These are phyloP conservation scores for Fusarium poae DNA, from an alignment of 2,329 filamentous ascomycete species.

Conservation along the genomic window DNA sequence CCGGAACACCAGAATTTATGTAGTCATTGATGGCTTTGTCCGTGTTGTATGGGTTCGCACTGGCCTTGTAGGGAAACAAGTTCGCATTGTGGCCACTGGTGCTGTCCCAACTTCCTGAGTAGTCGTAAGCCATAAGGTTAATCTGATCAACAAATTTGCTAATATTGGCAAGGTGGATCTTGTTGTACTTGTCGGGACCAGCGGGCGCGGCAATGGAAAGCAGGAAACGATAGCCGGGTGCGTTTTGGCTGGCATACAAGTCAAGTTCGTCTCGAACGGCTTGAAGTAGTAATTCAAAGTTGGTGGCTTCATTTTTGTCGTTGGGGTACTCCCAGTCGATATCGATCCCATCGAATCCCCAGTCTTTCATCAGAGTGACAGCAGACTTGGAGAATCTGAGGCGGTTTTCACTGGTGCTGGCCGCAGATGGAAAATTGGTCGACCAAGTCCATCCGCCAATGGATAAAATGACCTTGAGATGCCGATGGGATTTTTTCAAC, in stretches of 20 bases:
- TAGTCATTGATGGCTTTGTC: constrained; percentile 28
- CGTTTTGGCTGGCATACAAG: constrained; percentile 16
- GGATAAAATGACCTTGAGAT: constrained; percentile 36
- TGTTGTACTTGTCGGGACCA: constrained; percentile 25
- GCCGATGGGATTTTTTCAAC: constrained; percentile 33
- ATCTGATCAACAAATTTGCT: constrained; percentile 27
- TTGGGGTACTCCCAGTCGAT: constrained; percentile 38
- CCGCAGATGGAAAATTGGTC: constrained; percentile 31
- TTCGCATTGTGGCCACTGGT: constrained; percentile 37
- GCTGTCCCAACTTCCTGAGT: constrained; percentile 48
- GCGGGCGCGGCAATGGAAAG: constrained; percentile 35
- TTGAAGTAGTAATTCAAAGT: constrained; percentile 35
- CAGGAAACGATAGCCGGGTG: constrained; percentile 20
- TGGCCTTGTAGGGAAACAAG: constrained; percentile 56
- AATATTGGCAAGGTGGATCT: constrained; percentile 25
- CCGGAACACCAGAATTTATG: constrained; percentile 18
- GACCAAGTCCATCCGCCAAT: constrained; percentile 39
- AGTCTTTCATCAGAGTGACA: constrained; percentile 37
- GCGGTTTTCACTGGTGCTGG: constrained; percentile 26
- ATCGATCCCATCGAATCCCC: constrained; percentile 38
- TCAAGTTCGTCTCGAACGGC: constrained; percentile 32
- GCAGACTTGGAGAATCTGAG: constrained; percentile 32
- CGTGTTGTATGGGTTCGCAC: constrained; percentile 20
- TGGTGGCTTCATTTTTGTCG: constrained; percentile 22
- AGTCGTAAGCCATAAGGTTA: constrained; percentile 41